Conservation (phyloP, 1,284 basidiomycete species). For the Papiliotrema laurentii region DNA sequence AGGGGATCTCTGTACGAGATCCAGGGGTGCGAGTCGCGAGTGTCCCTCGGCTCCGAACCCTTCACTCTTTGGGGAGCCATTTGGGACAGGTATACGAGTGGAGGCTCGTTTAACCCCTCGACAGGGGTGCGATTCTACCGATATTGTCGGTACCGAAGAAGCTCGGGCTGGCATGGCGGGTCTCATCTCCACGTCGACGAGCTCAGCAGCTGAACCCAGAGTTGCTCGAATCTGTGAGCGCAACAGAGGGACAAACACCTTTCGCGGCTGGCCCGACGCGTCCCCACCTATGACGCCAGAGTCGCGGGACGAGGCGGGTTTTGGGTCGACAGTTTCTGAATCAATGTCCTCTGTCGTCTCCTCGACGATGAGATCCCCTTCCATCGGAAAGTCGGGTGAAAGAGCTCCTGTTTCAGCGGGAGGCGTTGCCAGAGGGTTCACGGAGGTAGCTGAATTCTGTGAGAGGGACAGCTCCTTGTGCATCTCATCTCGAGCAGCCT, state of each 20-base stretch:
- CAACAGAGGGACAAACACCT: constrained; percentile 12
- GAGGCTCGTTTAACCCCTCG: background rate
- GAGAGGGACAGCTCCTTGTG: constrained; percentile 50
- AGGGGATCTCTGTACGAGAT: constrained; percentile 2
- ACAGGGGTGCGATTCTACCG: background rate
- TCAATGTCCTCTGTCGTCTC: background rate
- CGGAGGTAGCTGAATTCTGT: too few relatives aligned
- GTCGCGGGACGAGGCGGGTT: background rate
- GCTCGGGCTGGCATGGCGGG: constrained; percentile 1
- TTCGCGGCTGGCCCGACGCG: constrained; percentile 39
- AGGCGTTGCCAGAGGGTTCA: constrained; percentile 42
- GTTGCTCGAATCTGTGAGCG: background rate
- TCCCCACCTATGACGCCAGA: constrained; percentile 24
- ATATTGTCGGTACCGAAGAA: background rate
- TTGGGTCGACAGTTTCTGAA: background rate
- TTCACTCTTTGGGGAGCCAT: background rate
- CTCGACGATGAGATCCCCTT: background rate
- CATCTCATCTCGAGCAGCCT: constrained; percentile 53
- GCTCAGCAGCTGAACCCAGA: background rate
- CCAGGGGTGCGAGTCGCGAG: background rate
- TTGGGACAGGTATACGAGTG: constrained; percentile 3
- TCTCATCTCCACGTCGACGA: background rate
- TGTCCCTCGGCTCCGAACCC: background rate
- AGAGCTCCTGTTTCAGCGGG: constrained; percentile 18
- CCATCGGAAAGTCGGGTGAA: background rate